A percentile compares a stretch with the other conserved stretches of the same genome.
Evolutionary conservation across 106 monocot genomes (phyloP).

Genomic region (Allium sativum): DNA sequence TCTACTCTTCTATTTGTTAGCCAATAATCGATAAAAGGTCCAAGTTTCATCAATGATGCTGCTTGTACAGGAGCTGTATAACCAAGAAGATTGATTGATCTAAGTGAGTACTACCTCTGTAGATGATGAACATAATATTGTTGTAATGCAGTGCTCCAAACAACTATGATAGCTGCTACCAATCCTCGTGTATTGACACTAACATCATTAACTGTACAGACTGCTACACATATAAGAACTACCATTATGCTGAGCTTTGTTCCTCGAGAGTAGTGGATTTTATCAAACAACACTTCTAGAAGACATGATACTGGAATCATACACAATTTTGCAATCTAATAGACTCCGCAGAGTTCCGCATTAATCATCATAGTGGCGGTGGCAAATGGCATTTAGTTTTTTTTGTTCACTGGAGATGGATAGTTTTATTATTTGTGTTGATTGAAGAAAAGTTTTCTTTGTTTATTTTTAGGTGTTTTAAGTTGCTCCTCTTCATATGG

Average conservation of each 20-base stretch:
- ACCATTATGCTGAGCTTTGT: conserved; percentile 70
- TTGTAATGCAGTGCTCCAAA: conserved; percentile 69
- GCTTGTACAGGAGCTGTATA: conserved; percentile 65
- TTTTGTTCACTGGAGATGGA: too few relatives aligned
- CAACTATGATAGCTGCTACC: conserved; percentile 44
- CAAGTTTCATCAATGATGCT: conserved; percentile 34
- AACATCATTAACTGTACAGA: conserved; percentile 65
- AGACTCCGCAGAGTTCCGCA: too few relatives aligned
- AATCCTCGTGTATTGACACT: conserved; percentile 56
- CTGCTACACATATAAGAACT: conserved; percentile 54
- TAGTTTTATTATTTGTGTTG: too few relatives aligned
- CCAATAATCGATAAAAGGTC: conserved; percentile 65
- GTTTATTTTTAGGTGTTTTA: too few relatives aligned
- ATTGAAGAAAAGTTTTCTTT: too few relatives aligned
- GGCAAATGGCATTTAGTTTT: too few relatives aligned
- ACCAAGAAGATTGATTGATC: conserved; percentile 58
- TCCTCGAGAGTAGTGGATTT: conserved; percentile 55
- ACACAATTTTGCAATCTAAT: conserved; percentile 75
- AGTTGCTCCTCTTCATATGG: too few relatives aligned
- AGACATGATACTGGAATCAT: conserved; percentile 75
- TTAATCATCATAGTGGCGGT: too few relatives aligned
- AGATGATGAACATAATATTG: conserved; percentile 67
- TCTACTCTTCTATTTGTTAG: conserved; percentile 57
- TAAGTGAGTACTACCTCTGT: conserved; percentile 56
- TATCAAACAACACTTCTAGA: conserved; percentile 64